Percentiles rank a stretch among this genome's conserved stretches.
Conservation (phyloP, 2,329 filamentous ascomycete species). For the Aureobasidium uvarum region DNA sequence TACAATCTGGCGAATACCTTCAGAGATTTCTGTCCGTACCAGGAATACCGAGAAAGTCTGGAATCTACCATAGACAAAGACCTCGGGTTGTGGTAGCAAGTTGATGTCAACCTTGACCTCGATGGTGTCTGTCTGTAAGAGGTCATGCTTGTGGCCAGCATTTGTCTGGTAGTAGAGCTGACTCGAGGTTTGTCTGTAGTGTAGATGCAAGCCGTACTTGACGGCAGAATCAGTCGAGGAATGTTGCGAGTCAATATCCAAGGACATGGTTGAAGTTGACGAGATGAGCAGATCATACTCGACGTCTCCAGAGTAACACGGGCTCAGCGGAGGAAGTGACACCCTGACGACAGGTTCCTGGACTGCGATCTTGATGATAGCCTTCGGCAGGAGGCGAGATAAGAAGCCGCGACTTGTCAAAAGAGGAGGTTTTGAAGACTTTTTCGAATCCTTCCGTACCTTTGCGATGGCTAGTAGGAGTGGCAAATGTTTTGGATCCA, state of each 20-base stretch:
- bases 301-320: slow-evolving; percentile 57
- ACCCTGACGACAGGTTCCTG: slow-evolving; percentile 95
- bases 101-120: slow-evolving; percentile 83
- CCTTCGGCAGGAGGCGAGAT: slow-evolving; percentile 88
- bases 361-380: slow-evolving; percentile 91
- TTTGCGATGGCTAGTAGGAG: slow-evolving; percentile 75
- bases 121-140: slow-evolving; percentile 82
- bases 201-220: slow-evolving; percentile 82
- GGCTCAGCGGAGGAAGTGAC: slow-evolving; percentile 73
- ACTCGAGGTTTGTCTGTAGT: slow-evolving; percentile 79
- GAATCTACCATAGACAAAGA: slow-evolving; percentile 73
- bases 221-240: slow-evolving; percentile 71
- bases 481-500: slow-evolving; percentile 88
- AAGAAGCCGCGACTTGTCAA: slow-evolving; percentile 56
- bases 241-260: slow-evolving; percentile 96
- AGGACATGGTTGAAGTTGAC: slow-evolving; percentile 86
- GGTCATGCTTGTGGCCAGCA: slow-evolving; percentile 75
- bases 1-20: slow-evolving; percentile 88
- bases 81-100: slow-evolving; percentile 80
- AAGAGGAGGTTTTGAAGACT: background rate
- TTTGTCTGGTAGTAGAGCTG: slow-evolving; percentile 93
- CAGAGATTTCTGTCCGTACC: slow-evolving; percentile 86
- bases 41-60: slow-evolving; percentile 88
- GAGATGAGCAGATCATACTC: slow-evolving; percentile 96
- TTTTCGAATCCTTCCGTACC: slow-evolving; percentile 36